phyloP scores from a whole-genome alignment of 2,329 filamentous ascomycete genomes.

The Colletotrichum melonis region DNA sequence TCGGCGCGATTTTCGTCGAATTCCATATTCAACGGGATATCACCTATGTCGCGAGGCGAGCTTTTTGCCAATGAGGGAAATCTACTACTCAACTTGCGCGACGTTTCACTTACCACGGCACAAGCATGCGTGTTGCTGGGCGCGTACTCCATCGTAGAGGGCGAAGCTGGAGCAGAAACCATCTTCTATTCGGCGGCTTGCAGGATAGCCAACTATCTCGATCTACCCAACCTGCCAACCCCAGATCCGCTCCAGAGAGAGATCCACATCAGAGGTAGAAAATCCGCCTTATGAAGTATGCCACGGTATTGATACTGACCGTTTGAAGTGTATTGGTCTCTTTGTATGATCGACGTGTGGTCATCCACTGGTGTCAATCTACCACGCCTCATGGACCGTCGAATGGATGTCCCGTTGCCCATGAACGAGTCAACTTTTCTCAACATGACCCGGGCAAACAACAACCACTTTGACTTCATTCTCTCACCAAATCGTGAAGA shows the following conservation, averaged over 20 bases:
- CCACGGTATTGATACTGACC: neutral
- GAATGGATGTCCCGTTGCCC: constrained; percentile 45
- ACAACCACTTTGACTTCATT: constrained; percentile 37
- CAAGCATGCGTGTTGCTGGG: constrained; percentile 54
- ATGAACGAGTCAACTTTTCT: constrained; percentile 50
- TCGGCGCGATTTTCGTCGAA: constrained; percentile 41
- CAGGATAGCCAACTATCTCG: constrained; percentile 48
- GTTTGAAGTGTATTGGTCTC: constrained; percentile 37
- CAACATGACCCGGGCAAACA: constrained; percentile 37
- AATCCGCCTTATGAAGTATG: too few relatives aligned
- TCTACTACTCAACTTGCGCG: constrained; percentile 46
- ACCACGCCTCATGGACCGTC: constrained; percentile 37
- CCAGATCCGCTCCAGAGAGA: constrained; percentile 46
- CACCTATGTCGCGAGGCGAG: constrained; percentile 41
- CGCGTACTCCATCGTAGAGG: constrained; percentile 45
- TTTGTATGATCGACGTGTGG: constrained; percentile 41
- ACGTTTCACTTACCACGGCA: constrained; percentile 48
- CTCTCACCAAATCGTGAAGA: constrained; percentile 36
- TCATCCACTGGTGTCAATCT: constrained; percentile 39
- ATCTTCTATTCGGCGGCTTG: constrained; percentile 51
- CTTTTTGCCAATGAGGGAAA: constrained; percentile 38
- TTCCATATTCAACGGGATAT: constrained; percentile 34
- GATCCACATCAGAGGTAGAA: constrained; percentile 45
- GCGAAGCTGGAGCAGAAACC: constrained; percentile 48
- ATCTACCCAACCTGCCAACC: constrained; percentile 46